Conservation (phyloP, 768 basidiomycete species). For the Dictyophora rubrovolvata region DNA sequence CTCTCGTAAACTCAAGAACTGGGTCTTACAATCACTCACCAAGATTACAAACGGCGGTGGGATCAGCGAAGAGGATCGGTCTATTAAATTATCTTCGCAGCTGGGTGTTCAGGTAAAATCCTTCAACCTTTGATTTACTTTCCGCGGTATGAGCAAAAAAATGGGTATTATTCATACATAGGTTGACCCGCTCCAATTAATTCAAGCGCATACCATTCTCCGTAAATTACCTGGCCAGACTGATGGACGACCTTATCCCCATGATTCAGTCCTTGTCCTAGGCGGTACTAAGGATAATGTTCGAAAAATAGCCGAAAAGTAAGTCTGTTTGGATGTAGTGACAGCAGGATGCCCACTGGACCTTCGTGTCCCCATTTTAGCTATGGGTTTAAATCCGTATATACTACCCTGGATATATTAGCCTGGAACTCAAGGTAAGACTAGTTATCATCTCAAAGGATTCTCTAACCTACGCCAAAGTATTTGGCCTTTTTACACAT, state of each 20-base stretch:
- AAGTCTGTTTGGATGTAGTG: slow-evolving; percentile 14
- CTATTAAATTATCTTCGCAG: slow-evolving; percentile 47
- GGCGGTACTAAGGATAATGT: slow-evolving; percentile 60
- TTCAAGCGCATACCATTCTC: slow-evolving; percentile 87
- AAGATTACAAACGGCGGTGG: slow-evolving; percentile 88
- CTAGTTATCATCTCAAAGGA: slow-evolving; percentile 1
- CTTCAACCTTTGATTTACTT: slow-evolving; percentile 8
- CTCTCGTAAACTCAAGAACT: slow-evolving; percentile 6
- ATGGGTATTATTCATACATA: slow-evolving; percentile 23
- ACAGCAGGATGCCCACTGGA: slow-evolving; percentile 10
- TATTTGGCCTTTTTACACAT: slow-evolving; percentile 76
- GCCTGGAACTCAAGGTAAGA: slow-evolving; percentile 71
- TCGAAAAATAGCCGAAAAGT: slow-evolving; percentile 82
- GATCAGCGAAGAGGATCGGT: slow-evolving; percentile 52
- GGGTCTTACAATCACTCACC: neutral
- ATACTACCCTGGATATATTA: slow-evolving; percentile 74
- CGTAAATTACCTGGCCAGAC: slow-evolving; percentile 35
- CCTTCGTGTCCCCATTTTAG: slow-evolving; percentile 28
- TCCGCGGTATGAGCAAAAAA: slow-evolving; percentile 2
- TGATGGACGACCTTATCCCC: slow-evolving; percentile 32
- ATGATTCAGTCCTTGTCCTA: slow-evolving; percentile 74
- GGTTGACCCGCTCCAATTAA: slow-evolving; percentile 61
- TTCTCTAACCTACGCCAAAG: slow-evolving; percentile 26
- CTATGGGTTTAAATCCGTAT: slow-evolving; percentile 80
- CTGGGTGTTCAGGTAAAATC: slow-evolving; percentile 49